phyloP scores from a whole-genome alignment of 306 rosid genomes.

The Calophaca sinica region DNA sequence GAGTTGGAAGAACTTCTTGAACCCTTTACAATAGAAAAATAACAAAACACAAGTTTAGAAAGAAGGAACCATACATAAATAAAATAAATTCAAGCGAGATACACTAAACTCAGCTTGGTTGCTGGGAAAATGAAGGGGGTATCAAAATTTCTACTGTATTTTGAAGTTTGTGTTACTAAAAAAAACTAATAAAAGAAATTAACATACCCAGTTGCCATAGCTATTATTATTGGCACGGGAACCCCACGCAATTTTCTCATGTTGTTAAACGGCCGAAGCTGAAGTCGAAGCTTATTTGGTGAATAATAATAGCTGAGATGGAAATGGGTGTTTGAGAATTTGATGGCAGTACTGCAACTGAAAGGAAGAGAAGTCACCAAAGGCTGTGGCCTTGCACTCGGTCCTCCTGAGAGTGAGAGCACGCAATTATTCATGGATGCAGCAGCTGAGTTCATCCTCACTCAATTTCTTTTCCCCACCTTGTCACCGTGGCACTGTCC shows the following conservation, averaged over 20 bases:
- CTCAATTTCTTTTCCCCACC: background rate
- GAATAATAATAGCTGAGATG: too few species aligned
- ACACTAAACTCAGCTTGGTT: too few species aligned
- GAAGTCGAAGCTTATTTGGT: slow-evolving; percentile 37
- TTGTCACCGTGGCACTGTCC: background rate
- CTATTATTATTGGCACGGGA: slow-evolving; percentile 9
- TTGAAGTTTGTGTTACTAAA: too few species aligned
- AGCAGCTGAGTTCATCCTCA: background rate
- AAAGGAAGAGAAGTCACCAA: slow-evolving; percentile 18
- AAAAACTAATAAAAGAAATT: background rate
- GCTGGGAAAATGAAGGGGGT: too few species aligned
- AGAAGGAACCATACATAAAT: background rate
- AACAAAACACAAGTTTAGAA: slow-evolving; percentile 27
- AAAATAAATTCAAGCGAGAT: too few species aligned
- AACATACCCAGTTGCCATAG: slow-evolving; percentile 63
- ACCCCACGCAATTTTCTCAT: slow-evolving; percentile 1
- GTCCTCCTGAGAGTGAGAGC: slow-evolving; percentile 31
- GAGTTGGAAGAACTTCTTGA: slow-evolving; percentile 65
- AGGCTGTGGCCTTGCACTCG: background rate
- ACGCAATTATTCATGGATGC: background rate
- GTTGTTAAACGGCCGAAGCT: slow-evolving; percentile 38
- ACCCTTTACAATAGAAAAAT: slow-evolving; percentile 35
- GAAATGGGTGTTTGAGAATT: background rate
- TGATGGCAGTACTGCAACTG: slow-evolving; percentile 26
- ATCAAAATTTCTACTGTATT: too few species aligned